Percentiles rank a stretch among this genome's conserved stretches.
Evolutionary conservation across 2,329 filamentous ascomycete genomes (phyloP).

Genomic region (Apiospora koreana): DNA sequence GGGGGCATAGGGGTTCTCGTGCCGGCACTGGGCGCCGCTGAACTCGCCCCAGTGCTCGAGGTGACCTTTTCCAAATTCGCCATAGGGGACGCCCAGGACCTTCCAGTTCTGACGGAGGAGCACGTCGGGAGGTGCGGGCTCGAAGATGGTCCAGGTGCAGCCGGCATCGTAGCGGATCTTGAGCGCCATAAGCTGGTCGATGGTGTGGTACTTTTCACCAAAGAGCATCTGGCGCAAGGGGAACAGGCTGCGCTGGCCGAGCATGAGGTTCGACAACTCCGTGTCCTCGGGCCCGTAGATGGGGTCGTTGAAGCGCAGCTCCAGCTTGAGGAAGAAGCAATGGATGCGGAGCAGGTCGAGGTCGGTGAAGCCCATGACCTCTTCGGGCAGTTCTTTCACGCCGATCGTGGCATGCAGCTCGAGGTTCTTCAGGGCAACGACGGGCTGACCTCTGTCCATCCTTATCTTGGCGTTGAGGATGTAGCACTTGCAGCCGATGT

Average conservation of each 20-base stretch:
- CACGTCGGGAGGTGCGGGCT: slow-evolving; percentile 18
- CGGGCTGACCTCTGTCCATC: background rate
- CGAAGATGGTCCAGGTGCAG: slow-evolving; percentile 27
- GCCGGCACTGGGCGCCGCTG: background rate
- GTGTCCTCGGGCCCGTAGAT: slow-evolving; percentile 51
- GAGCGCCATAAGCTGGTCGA: slow-evolving; percentile 55
- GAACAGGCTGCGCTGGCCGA: slow-evolving; percentile 58
- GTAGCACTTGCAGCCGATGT: background rate
- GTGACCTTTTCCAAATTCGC: slow-evolving; percentile 53
- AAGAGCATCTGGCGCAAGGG: slow-evolving; percentile 63
- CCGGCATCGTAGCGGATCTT: slow-evolving; percentile 59
- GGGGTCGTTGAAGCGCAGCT: slow-evolving; percentile 69
- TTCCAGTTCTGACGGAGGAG: slow-evolving; percentile 11
- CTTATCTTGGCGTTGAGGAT: background rate
- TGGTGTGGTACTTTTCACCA: slow-evolving; percentile 50
- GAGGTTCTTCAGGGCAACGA: background rate
- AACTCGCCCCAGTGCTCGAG: slow-evolving; percentile 58
- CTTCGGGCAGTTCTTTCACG: slow-evolving; percentile 49
- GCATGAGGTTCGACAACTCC: slow-evolving; percentile 55
- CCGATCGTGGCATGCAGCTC: background rate
- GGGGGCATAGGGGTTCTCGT: slow-evolving; percentile 25
- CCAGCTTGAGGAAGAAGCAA: slow-evolving; percentile 71
- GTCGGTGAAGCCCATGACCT: slow-evolving; percentile 55
- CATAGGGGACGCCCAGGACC: slow-evolving; percentile 53
- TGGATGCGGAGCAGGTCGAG: slow-evolving; percentile 62